These are phyloP conservation scores for Nothomitra cinnamomea DNA, from an alignment of 2,329 filamentous ascomycete species.

Conservation along the genomic window DNA sequence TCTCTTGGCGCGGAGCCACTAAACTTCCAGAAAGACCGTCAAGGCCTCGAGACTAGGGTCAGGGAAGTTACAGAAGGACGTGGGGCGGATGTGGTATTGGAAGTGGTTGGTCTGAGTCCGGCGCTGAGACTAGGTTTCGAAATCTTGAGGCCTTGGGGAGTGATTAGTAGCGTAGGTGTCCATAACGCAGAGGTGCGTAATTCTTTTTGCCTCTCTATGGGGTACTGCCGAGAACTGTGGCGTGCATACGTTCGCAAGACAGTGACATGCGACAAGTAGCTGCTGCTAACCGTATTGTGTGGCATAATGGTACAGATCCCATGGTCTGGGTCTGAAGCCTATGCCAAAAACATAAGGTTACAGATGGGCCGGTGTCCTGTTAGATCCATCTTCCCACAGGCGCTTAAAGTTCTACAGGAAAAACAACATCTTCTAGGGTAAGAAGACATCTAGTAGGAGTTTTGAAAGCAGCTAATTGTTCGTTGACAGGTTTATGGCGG, in stretches of 20 bases:
- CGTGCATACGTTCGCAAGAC: not conserved
- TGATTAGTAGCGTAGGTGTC: conserved; percentile 59
- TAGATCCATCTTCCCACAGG: conserved; percentile 48
- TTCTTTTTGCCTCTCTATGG: not conserved
- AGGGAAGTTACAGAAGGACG: conserved; percentile 60
- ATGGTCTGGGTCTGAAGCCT: conserved; percentile 46
- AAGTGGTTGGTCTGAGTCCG: conserved; percentile 54
- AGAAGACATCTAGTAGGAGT: conserved; percentile 16
- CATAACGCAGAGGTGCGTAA: conserved; percentile 49
- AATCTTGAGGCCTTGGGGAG: conserved; percentile 52
- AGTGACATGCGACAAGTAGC: not conserved
- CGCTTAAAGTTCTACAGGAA: conserved; percentile 45
- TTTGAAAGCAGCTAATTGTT: conserved; percentile 12
- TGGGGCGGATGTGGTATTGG: conserved; percentile 72
- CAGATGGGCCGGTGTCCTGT: conserved; percentile 68
- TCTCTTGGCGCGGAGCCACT: conserved; percentile 65
- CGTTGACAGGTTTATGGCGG: conserved; percentile 52
- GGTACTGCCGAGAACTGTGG: not conserved
- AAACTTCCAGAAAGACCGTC: conserved; percentile 54
- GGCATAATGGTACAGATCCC: conserved; percentile 33
- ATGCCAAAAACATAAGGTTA: conserved; percentile 51
- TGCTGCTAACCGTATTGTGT: not conserved
- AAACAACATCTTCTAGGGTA: conserved; percentile 51
- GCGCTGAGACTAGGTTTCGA: conserved; percentile 57
- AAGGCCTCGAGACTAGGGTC: conserved; percentile 49